Evolutionary conservation across 345 rosid genomes (phyloP).

Genomic region (Syzygium jambos): DNA sequence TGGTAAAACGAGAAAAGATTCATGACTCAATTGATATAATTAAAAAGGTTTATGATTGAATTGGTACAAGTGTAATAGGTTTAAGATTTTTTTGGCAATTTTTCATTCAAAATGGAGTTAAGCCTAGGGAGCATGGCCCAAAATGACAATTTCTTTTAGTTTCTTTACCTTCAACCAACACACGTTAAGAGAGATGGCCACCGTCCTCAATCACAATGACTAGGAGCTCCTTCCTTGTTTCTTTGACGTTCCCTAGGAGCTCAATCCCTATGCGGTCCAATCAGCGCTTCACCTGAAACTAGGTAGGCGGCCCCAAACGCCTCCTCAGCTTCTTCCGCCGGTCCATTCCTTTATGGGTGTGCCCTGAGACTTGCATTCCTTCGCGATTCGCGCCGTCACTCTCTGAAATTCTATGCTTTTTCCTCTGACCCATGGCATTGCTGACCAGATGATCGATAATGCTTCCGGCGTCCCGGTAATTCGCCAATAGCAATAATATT

Average conservation of each 20-base stretch:
- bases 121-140: too few relatives aligned
- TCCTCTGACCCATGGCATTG: constrained; percentile 22
- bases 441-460: constrained; percentile 30
- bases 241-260: constrained; percentile 18
- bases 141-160: too few relatives aligned
- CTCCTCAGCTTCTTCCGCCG: constrained; percentile 53
- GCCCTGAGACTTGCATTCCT: constrained; percentile 40
- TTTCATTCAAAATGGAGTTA: too few relatives aligned
- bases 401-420: constrained; percentile 36
- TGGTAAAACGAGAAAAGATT: too few relatives aligned
- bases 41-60: too few relatives aligned
- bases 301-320: constrained; percentile 33
- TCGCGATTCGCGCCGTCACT: constrained; percentile 32
- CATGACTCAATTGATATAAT: too few relatives aligned
- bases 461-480: constrained; percentile 17
- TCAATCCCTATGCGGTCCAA: constrained; percentile 48
- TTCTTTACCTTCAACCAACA: too few relatives aligned
- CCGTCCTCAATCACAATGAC: constrained; percentile 28
- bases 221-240: constrained; percentile 37
- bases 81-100: too few relatives aligned
- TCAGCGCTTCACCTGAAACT: constrained; percentile 34
- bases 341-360: constrained; percentile 23
- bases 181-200: constrained; percentile 26
- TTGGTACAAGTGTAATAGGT: too few relatives aligned
- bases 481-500: too few relatives aligned